These are phyloP conservation scores for Saccharomycopsis babjevae DNA, from an alignment of 805 yeast species.

Conservation along the genomic window DNA sequence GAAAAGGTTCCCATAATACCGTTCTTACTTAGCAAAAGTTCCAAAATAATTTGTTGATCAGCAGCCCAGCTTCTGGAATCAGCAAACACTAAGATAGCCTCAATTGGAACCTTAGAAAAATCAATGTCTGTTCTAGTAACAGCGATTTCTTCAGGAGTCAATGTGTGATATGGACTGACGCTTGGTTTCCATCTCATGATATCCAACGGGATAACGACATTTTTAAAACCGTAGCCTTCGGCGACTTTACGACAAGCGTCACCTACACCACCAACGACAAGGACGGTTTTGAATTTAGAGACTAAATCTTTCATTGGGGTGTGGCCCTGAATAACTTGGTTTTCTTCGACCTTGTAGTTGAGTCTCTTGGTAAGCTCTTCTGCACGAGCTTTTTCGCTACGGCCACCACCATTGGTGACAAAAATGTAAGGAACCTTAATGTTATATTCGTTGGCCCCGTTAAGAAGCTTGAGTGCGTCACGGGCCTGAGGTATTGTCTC, in stretches of 20 bases:
- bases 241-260: conserved; percentile 80
- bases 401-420: conserved; percentile 91
- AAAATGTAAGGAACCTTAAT: conserved; percentile 75
- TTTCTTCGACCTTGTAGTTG: conserved; percentile 50
- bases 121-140: conserved; percentile 44
- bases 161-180: conserved; percentile 72
- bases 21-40: conserved; percentile 59
- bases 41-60: conserved; percentile 83
- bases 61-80: conserved; percentile 92
- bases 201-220: conserved; percentile 75
- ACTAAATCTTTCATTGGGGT: conserved; percentile 87
- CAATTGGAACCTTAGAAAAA: conserved; percentile 56
- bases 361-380: conserved; percentile 57
- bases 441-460: conserved; percentile 69
- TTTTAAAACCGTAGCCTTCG: conserved; percentile 69
- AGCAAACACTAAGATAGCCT: conserved; percentile 82
- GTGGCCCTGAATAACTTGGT: conserved; percentile 86
- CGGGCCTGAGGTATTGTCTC: conserved; percentile 74
- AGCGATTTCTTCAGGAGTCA: conserved; percentile 59
- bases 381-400: conserved; percentile 66
- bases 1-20: conserved; percentile 83
- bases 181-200: conserved; percentile 80
- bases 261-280: conserved; percentile 85
- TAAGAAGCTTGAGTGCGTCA: conserved; percentile 59
- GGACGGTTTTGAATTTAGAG: conserved; percentile 54